Evolutionary conservation across 805 yeast species (phyloP).

Genomic region (Scheffersomyces spartinae): DNA sequence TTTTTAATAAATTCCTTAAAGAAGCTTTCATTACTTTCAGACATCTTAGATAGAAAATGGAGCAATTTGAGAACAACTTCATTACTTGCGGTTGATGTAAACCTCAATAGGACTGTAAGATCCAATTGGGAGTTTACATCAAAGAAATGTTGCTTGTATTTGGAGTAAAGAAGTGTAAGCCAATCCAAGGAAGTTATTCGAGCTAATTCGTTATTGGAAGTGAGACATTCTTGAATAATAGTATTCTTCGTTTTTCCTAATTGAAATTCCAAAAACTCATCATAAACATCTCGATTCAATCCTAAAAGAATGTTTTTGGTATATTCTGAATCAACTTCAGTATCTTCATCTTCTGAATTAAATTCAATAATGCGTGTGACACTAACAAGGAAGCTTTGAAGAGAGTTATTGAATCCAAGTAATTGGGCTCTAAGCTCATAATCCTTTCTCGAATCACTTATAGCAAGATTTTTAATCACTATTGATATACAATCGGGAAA

Average conservation of each 20-base stretch:
- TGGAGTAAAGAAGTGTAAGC: constrained; percentile 71
- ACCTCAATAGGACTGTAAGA: constrained; percentile 15
- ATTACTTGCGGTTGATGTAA: constrained; percentile 37
- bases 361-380: no score
- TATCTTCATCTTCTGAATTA: constrained; percentile 1
- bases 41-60: constrained; percentile 60
- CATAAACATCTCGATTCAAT: constrained; percentile 25
- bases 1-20: constrained; percentile 67
- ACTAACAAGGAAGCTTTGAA: constrained; percentile 22
- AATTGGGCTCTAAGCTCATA: constrained; percentile 25
- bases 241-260: constrained; percentile 50
- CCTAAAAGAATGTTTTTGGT: constrained; percentile 41
- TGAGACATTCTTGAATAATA: constrained; percentile 48
- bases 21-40: constrained; percentile 65
- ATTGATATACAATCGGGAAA: constrained; percentile 67
- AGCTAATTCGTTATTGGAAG: constrained; percentile 53
- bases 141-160: no score
- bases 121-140: constrained; percentile 15
- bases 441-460: constrained; percentile 24
- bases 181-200: constrained; percentile 81
- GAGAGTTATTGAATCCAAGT: constrained; percentile 20
- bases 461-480: constrained; percentile 34
- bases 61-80: constrained; percentile 67
- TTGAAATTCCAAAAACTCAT: constrained; percentile 29
- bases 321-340: constrained; percentile 36